phyloP scores from a whole-genome alignment of 2,329 filamentous ascomycete genomes.

The Epichloe sp. region DNA sequence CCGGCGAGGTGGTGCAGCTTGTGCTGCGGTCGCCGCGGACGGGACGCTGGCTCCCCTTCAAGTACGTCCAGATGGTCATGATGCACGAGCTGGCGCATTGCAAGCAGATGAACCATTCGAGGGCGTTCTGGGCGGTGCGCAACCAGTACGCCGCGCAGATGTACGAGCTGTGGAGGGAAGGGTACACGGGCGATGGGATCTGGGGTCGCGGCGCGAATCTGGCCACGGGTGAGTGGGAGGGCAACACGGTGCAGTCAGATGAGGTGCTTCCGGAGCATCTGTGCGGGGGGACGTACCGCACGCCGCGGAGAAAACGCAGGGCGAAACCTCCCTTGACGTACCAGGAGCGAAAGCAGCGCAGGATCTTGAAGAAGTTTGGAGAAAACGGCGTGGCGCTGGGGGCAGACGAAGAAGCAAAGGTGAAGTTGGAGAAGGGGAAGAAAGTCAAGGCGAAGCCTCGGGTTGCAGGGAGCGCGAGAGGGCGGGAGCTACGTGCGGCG shows the following conservation, averaged over 20 bases:
- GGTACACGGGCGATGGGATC: slow-evolving; percentile 69
- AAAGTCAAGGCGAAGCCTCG: slow-evolving; percentile 51
- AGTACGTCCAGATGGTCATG: slow-evolving; percentile 88
- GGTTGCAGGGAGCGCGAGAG: slow-evolving; percentile 61
- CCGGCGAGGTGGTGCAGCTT: slow-evolving; percentile 74
- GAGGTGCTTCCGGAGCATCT: slow-evolving; percentile 56
- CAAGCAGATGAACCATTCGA: slow-evolving; percentile 83
- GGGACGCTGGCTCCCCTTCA: slow-evolving; percentile 64
- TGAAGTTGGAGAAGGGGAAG: slow-evolving; percentile 54
- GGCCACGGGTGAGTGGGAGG: slow-evolving; percentile 45
- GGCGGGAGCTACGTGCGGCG: slow-evolving; percentile 61
- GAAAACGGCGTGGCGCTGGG: slow-evolving; percentile 55
- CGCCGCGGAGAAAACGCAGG: slow-evolving; percentile 43
- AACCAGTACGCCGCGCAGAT: slow-evolving; percentile 62
- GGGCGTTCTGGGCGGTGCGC: slow-evolving; percentile 67
- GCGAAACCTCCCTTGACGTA: slow-evolving; percentile 44
- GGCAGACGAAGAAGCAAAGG: slow-evolving; percentile 52
- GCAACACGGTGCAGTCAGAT: slow-evolving; percentile 34
- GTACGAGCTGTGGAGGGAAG: slow-evolving; percentile 52
- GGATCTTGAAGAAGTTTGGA: slow-evolving; percentile 67
- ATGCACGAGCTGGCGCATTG: slow-evolving; percentile 85
- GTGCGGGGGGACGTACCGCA: slow-evolving; percentile 69
- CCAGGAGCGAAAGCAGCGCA: slow-evolving; percentile 58
- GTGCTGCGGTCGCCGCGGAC: slow-evolving; percentile 56
- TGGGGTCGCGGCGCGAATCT: slow-evolving; percentile 64